phyloP scores from a whole-genome alignment of 2,329 filamentous ascomycete genomes.

The Aschersonia sp. region DNA sequence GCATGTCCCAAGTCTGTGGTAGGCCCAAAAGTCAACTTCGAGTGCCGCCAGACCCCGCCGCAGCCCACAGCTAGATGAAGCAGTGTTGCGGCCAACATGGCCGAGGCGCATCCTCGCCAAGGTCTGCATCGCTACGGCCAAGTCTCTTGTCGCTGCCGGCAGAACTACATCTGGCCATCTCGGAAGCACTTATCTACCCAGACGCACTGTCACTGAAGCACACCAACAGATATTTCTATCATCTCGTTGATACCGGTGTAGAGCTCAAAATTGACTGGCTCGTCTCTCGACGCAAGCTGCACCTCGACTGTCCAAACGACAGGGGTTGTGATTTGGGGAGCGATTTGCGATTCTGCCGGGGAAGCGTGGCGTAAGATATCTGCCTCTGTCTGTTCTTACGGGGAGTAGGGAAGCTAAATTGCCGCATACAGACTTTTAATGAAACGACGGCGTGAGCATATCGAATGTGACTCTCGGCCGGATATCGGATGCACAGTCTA shows the following conservation, averaged over 20 bases:
- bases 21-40: neutral
- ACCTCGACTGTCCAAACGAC: conserved; percentile 51
- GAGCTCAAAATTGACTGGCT: conserved; percentile 56
- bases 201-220: conserved; percentile 60
- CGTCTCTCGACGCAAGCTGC: conserved; percentile 44
- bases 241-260: conserved; percentile 50
- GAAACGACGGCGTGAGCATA: conserved; percentile 42
- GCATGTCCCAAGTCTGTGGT: too few relatives aligned
- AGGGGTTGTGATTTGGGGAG: conserved; percentile 41
- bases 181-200: conserved; percentile 47
- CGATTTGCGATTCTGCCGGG: conserved; percentile 41
- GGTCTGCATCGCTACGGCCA: neutral
- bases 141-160: conserved; percentile 31
- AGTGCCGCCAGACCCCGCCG: neutral
- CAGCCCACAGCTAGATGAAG: neutral
- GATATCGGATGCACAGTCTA: conserved; percentile 39
- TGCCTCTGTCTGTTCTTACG: neutral
- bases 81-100: neutral
- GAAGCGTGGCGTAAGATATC: conserved; percentile 38
- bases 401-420: neutral
- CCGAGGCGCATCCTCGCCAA: neutral
- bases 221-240: conserved; percentile 47
- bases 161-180: conserved; percentile 51
- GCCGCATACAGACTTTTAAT: conserved; percentile 32
- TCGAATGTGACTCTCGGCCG: conserved; percentile 44